Base-by-base conservation (phyloP, 768 basidiomycete species). In the Bullera alba region DNA sequence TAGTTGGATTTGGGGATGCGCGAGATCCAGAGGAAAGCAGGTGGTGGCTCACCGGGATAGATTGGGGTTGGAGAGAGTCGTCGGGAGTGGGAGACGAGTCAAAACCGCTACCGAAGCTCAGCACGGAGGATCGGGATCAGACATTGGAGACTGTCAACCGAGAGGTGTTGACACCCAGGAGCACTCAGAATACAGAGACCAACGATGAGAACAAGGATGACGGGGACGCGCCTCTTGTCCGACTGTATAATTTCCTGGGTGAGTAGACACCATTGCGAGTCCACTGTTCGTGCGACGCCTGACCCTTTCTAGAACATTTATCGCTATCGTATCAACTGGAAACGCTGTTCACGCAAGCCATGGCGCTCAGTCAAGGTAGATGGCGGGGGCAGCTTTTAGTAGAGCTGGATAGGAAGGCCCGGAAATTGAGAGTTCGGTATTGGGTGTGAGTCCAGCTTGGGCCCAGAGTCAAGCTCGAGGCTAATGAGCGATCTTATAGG, bases 171-270 rank as follows among this genome's bases (percentile, higher is more conserved):
- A 37, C 50, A 2, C 53, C 58, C 4, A 46, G 51, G 25, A 42
- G 32, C 8, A 46, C 30, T 10, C n/a, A 17, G 35, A 25, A 43
- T 22, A 28, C 23, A 38, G 51, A 45, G 10, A 17, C 21, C 14
- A 16, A 38, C 27, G 17, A 23, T 5, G 32, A 38, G 27, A 36
- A 2, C 19, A 42, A 29, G 28, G 35, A 28, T n/a, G 46, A 25
- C n/a, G 17, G 14, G 21, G 26, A 39, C 19, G 36, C 29, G 27
- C 91, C 92, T 10, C 79, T 96, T 2, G 80, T 90, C 6, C 80
- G 92, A 35, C 65, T 89, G 5, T 91, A 80, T 73, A 93, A 92
- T 60, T 87, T 93, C 58, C 76, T 96, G 29, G 89, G 91, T 93
- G 70, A 64, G 88, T 71, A 4, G 21, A 3, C 61, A 3, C 25